These are phyloP conservation scores for Hydrangea macrophylla DNA, from an alignment of 148 eudicot genomes.

Conservation along the genomic window DNA sequence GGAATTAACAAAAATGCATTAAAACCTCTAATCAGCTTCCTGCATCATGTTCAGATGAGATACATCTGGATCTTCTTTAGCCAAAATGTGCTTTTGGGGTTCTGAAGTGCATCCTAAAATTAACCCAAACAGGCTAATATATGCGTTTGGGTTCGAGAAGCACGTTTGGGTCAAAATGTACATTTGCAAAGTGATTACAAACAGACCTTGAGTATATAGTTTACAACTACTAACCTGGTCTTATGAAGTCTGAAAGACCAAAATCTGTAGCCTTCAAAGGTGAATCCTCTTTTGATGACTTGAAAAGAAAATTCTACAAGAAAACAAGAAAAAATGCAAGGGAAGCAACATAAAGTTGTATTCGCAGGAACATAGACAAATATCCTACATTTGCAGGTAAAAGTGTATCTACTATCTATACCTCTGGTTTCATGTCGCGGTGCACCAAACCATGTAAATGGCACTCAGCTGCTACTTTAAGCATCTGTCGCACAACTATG, in stretches of 20 bases:
- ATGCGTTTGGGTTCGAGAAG: too few relatives aligned
- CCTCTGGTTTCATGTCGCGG: slow-evolving; percentile 99
- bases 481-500: slow-evolving; percentile 89
- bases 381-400: not conserved
- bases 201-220: too few relatives aligned
- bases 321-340: slow-evolving; percentile 12
- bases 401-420: slow-evolving; percentile 30
- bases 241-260: slow-evolving; percentile 91
- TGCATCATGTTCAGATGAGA: too few relatives aligned
- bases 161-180: too few relatives aligned
- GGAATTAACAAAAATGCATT: too few relatives aligned
- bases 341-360: slow-evolving; percentile 15
- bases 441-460: slow-evolving; percentile 96
- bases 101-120: too few relatives aligned
- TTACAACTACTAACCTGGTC: slow-evolving; percentile 83
- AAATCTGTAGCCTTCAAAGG: slow-evolving; percentile 92
- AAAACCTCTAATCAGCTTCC: too few relatives aligned
- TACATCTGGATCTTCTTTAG: too few relatives aligned
- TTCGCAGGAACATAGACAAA: not conserved
- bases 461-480: slow-evolving; percentile 96
- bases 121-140: too few relatives aligned
- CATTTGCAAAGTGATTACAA: too few relatives aligned
- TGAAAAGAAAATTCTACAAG: slow-evolving; percentile 84
- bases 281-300: slow-evolving; percentile 69
- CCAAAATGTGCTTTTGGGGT: too few relatives aligned